Base-by-base conservation (phyloP, 306 rosid genomes). In the Geum urbanum region DNA sequence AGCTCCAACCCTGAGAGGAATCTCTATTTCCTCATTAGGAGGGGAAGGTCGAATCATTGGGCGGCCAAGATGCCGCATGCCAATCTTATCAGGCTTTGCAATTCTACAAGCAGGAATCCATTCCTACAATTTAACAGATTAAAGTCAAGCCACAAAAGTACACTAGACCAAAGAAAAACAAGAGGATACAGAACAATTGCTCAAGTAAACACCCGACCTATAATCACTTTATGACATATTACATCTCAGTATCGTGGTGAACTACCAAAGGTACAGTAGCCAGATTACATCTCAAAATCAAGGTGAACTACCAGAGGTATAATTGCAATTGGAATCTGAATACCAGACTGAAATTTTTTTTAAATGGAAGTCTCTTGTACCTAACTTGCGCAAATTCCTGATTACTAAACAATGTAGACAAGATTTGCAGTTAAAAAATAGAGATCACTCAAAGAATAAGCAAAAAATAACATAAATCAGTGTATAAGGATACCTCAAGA, bases 41-140 rank as follows among this genome's bases (percentile, higher is more conserved):
- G 87, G 97, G 58, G 85, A 83, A 22, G 99, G 99, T 57, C 99
- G 86, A 32, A 86, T 82, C 54, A 88, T 86, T 19, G 84, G 79
- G 41, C 99, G 95, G 58, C 83, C 86, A n/a, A 79, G 63, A 80
- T 77, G 87, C 77, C 97, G 87, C 87, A 94, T 86, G 68, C 88
- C 95, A 75, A 91, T 89, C 80, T 91, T 94, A 81, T 94, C 97
- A 22, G 88, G 91, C 87, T 82, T 66, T 63, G 99, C 96, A 47
- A 81, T 75, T 85, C 86, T 94, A 75, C 73, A 83, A 74, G 95
- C 87, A 16, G 92, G 91, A 71, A 94, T 76, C 97, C 97, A 88
- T 81, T 94, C 99, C 99, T 94, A 79, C 73, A 85, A 63, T 67
- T 69, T 24, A 56, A 51, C 72, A 78, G 69, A 66, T 48, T 37